Evolutionary conservation across 352 stramenopile species (phyloP), one percentile per base, ranked within the genome.

Genomic region (Globisporangium heterothallicum): DNA sequence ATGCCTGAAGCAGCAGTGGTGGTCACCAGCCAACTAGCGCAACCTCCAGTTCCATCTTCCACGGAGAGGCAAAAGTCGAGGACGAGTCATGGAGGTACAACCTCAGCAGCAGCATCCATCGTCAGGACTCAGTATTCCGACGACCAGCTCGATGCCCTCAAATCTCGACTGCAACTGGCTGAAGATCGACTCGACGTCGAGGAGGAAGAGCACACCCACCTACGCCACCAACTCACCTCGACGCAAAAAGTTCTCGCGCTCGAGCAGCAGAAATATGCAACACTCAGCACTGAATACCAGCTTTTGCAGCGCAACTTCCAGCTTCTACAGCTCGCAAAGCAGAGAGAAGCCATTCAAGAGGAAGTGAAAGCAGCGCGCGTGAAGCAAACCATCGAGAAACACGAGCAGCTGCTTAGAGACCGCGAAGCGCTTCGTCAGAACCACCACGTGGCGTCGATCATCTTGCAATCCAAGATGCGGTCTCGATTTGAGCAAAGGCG

Each of bases 381-480:
- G 14, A 52, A 74, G 4, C 50, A 81, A 14, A 78, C 72, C 0
- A 64, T 86, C 24, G 55, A 51, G 9, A 46, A 49, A 6, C 74
- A 88, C 42, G 70, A 81, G 6, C 56, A 65, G 18, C 13, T 66
- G 9, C 68, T 79, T 0, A 50, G 59, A n/a, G 64, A 73, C 8
- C 72, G 78, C 5, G 68, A 78, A 7, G 29, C 16, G 0, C 49
- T 58, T 4, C 70, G 74, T 4, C 32, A 60, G 21, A 59, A 60
- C n/a, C 66, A 73, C 1, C 52, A 75, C 13, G 55, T 69, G 19
- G 78, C 78, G 0, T 90, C 78, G 0, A 78, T 85, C 21, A 59
- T 85, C 0, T 49, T 90, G 14, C 78, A 90, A 42, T 85, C 72
- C 14, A 80, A 63, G 42, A 55, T 86, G 14, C 67, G 76, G 1